phyloP scores from a whole-genome alignment of 345 rosid genomes.

The Hypericum perforatum region DNA sequence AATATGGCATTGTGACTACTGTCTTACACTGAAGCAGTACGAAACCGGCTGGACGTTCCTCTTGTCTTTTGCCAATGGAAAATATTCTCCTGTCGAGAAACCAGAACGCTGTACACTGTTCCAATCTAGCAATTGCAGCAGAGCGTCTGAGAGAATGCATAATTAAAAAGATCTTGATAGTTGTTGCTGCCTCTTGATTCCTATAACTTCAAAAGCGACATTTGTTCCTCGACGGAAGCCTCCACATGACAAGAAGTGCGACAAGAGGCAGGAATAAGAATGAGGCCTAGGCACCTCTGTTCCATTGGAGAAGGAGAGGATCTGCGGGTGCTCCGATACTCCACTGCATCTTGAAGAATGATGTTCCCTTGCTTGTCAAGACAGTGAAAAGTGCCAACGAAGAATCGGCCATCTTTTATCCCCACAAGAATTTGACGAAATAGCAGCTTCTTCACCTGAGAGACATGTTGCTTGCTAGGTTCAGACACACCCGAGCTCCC shows the following conservation, averaged over 20 bases:
- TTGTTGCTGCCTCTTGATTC: slow-evolving; percentile 11
- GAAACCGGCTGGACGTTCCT: too few relatives aligned
- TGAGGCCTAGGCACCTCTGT: slow-evolving; percentile 78
- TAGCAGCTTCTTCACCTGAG: slow-evolving; percentile 45
- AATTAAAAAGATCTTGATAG: too few relatives aligned
- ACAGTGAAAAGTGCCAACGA: slow-evolving; percentile 83
- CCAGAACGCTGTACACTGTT: too few relatives aligned
- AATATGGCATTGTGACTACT: too few relatives aligned
- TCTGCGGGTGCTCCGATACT: slow-evolving; percentile 64
- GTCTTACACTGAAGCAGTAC: too few relatives aligned
- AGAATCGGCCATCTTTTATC: slow-evolving; percentile 79
- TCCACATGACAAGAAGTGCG: slow-evolving; percentile 59
- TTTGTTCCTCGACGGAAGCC: slow-evolving; percentile 29
- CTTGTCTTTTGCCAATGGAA: too few relatives aligned
- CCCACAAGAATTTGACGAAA: slow-evolving; percentile 73
- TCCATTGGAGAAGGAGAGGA: slow-evolving; percentile 82
- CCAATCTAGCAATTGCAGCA: too few relatives aligned
- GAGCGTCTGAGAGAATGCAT: too few relatives aligned
- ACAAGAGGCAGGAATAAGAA: slow-evolving; percentile 61
- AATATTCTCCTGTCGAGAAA: too few relatives aligned
- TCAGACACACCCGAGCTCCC: neutral
- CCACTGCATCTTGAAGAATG: slow-evolving; percentile 75
- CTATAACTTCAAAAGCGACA: slow-evolving; percentile 23
- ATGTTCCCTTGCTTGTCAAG: slow-evolving; percentile 90
- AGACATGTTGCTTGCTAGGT: slow-evolving; percentile 25